Percentiles rank a stretch among this genome's conserved stretches.
These are phyloP conservation scores for Zymoseptoria tritici DNA, from an alignment of 2,329 filamentous ascomycete genomes.

Conservation along the genomic window DNA sequence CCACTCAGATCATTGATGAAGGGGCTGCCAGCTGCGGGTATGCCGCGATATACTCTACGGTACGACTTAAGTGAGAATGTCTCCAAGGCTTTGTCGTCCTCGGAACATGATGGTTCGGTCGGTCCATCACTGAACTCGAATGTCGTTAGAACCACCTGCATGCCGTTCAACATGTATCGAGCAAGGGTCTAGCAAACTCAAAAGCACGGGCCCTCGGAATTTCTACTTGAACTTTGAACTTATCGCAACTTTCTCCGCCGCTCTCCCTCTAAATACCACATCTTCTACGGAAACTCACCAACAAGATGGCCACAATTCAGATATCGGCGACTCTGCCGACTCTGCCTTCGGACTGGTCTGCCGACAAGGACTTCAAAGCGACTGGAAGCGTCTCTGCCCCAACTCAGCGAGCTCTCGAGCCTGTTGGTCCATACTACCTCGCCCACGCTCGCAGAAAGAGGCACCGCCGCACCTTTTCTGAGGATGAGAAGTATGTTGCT, in stretches of 20 bases:
- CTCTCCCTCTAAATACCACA: not conserved
- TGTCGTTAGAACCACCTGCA: too few species aligned
- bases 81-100: not conserved
- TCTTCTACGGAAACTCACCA: not conserved
- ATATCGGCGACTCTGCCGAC: constrained; percentile 62
- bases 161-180: not conserved
- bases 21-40: not conserved
- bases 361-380: constrained; percentile 87
- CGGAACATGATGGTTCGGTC: not conserved
- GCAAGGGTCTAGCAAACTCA: not conserved
- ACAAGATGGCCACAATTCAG: constrained; percentile 56
- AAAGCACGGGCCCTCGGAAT: not conserved
- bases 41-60: not conserved
- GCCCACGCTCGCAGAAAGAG: constrained; percentile 82
- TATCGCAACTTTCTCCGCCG: not conserved
- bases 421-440: constrained; percentile 85
- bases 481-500: constrained; percentile 1
- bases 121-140: not conserved
- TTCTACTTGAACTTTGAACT: not conserved
- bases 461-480: constrained; percentile 83
- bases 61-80: not conserved
- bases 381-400: constrained; percentile 68
- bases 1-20: not conserved
- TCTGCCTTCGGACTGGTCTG: constrained; percentile 73
- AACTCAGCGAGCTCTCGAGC: constrained; percentile 83